These are phyloP conservation scores for Metarhizium rileyi DNA, from an alignment of 2,329 filamentous ascomycete genomes.

Conservation along the genomic window DNA sequence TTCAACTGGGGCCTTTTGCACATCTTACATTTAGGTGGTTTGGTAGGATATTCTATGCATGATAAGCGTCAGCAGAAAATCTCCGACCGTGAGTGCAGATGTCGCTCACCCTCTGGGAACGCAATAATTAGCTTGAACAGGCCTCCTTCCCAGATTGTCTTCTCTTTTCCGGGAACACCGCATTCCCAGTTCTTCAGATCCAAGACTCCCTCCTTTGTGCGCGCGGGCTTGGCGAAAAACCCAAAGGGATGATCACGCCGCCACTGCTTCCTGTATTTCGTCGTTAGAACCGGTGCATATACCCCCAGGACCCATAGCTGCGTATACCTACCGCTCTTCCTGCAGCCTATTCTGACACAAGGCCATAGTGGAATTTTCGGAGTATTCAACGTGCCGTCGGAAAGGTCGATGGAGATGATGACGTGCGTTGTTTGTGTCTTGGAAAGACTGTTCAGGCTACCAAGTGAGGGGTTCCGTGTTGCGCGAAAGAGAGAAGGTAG, in stretches of 20 bases:
- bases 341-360: conserved; percentile 81
- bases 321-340: conserved; percentile 64
- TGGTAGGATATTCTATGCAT: conserved; percentile 82
- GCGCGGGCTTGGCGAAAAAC: conserved; percentile 84
- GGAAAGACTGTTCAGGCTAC: not conserved
- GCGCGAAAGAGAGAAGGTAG: not conserved
- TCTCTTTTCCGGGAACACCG: conserved; percentile 89
- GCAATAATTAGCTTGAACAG: conserved; percentile 88
- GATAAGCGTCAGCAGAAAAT: not conserved
- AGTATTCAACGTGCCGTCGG: not conserved
- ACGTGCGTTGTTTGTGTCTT: not conserved
- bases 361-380: conserved; percentile 49
- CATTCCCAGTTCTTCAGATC: conserved; percentile 97
- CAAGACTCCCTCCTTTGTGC: conserved; percentile 68
- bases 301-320: not conserved
- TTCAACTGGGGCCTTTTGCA: not conserved
- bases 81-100: conserved; percentile 5
- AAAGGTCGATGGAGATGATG: not conserved
- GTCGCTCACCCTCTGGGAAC: conserved; percentile 76
- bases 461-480: not conserved
- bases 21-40: conserved; percentile 88
- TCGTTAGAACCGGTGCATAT: conserved; percentile 14
- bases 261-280: conserved; percentile 73
- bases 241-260: conserved; percentile 94
- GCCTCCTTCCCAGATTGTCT: conserved; percentile 97